Evolutionary conservation across 2,329 filamentous ascomycete species (phyloP), one percentile per base, ranked within the genome.

Genomic region (Penicillium sp.): DNA sequence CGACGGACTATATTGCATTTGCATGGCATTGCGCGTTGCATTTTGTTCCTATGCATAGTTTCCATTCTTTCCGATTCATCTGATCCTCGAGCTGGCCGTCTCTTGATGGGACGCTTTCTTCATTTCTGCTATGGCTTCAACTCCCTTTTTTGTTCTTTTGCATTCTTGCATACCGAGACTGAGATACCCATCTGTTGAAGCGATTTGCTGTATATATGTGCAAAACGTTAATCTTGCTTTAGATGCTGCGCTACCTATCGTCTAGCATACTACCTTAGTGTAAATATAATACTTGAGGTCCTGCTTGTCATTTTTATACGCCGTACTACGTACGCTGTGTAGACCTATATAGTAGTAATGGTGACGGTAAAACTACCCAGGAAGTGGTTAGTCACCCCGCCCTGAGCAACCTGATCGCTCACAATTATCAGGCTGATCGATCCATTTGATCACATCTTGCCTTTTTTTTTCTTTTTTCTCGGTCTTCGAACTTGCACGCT

Each of bases 11-110:
- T 28, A 23, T 43, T 49, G 42, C 42, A 47, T 35, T 51, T 51
- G 45, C 45, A 48, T 53, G 49, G 46, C 47, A 31, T 50, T 27
- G 42, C 40, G 43, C 14, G 36, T 28, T 42, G 37, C 38, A 48
- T 44, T 40, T 34, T 35, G 41, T 29, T 26, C n/a, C 4, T 44
- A 29, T 41, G 40, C 44, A 41, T 44, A 26, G 42, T 40, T 16
- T 14, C 34, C 32, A 16, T 32, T 35, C 29, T 37, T 31, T 6
- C 26, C n/a, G 36, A 44, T 42, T 35, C 8, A 18, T 20, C 35
- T 24, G n/a, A 18, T 13, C 11, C 16, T 11, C 6, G n/a, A 13
- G 35, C 35, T 24, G 20, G 35, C 16, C n/a, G 20, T 16, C 20
- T 35, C 24, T 20, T 27, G 40, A 27, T 31, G n/a, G 26, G 29